phyloP scores from a whole-genome alignment of 2,329 filamentous ascomycete species.

The Ophiostoma quercus region DNA sequence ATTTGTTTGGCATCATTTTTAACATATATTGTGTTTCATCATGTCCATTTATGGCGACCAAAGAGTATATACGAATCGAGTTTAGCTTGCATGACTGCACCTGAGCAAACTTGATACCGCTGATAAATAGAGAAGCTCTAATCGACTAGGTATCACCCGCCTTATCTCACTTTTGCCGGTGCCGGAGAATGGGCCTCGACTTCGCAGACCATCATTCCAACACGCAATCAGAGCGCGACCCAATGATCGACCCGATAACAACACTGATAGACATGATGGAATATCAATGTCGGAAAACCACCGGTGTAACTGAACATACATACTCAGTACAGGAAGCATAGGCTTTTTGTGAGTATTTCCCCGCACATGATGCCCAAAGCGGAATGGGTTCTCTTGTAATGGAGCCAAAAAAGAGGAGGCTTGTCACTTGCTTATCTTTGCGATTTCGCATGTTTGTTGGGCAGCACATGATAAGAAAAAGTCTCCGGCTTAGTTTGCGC shows the following conservation, averaged over 20 bases:
- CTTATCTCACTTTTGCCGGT: background rate
- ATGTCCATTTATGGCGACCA: too few relatives aligned
- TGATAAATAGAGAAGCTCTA: background rate
- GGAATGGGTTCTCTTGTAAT: background rate
- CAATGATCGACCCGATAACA: too few relatives aligned
- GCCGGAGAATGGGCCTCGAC: background rate
- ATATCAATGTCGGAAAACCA: too few relatives aligned
- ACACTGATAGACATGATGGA: too few relatives aligned
- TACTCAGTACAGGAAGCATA: too few relatives aligned
- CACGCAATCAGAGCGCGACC: too few relatives aligned
- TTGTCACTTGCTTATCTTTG: background rate
- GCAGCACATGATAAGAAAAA: background rate
- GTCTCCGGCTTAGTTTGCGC: background rate
- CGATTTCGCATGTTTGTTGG: background rate
- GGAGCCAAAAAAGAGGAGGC: background rate
- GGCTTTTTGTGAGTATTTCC: too few relatives aligned
- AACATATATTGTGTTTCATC: too few relatives aligned
- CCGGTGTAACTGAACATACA: too few relatives aligned
- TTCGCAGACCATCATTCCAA: background rate
- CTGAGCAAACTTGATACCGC: background rate
- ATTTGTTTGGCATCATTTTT: too few relatives aligned
- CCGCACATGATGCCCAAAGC: background rate
- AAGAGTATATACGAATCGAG: too few relatives aligned
- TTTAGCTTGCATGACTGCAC: too few relatives aligned
- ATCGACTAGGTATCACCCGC: background rate